These are phyloP conservation scores for Macrolepiota fuliginosa DNA, from an alignment of 768 basidiomycete genomes.

Conservation along the genomic window DNA sequence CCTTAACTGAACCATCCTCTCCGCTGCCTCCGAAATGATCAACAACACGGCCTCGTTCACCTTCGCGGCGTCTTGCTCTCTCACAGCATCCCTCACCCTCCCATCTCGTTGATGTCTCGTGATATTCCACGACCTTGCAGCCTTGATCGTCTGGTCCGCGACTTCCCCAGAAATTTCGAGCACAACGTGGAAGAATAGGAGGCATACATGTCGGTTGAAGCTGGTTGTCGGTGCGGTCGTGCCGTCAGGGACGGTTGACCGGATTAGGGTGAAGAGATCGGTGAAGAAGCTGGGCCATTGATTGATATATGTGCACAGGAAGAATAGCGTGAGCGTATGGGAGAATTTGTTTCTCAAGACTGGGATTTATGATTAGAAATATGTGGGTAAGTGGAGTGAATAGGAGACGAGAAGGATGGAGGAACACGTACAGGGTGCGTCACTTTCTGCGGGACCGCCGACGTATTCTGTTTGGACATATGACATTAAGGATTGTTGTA, in stretches of 20 bases:
- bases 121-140: constrained; percentile 70
- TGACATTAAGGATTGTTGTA: constrained; percentile 74
- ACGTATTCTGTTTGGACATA: constrained; percentile 92
- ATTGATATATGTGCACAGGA: constrained; percentile 81
- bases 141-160: constrained; percentile 92
- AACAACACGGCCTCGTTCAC: constrained; percentile 88
- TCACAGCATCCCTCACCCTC: constrained; percentile 83
- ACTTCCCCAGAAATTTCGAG: constrained; percentile 96
- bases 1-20: constrained; percentile 50
- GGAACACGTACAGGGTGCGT: constrained; percentile 68
- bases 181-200: constrained; percentile 88
- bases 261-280: constrained; percentile 74
- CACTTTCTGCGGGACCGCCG: constrained; percentile 78
- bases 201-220: constrained; percentile 81
- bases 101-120: constrained; percentile 79
- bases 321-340: constrained; percentile 85
- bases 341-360: constrained; percentile 95
- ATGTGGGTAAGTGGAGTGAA: background rate
- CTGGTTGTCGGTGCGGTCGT: constrained; percentile 40
- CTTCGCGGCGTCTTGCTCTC: constrained; percentile 82
- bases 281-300: constrained; percentile 87
- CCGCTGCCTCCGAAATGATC: constrained; percentile 70
- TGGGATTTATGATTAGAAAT: constrained; percentile 27
- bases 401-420: constrained; percentile 2
- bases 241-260: constrained; percentile 38